Evolutionary conservation across 1,139 yeast species (phyloP).

Genomic region (Suhomyces panamericanus): DNA sequence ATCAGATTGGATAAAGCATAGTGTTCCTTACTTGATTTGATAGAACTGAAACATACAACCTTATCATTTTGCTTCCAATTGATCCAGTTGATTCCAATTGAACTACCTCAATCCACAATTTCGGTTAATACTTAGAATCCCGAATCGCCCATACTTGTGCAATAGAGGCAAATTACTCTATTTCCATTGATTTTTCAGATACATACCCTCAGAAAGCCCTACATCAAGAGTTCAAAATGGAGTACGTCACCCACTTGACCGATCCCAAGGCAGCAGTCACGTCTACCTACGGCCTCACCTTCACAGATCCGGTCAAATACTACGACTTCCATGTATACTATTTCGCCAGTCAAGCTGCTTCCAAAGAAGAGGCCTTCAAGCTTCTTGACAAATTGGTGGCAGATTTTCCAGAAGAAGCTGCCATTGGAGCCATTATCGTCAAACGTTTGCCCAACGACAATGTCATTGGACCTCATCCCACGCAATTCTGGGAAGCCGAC

Average conservation of each 20-base stretch:
- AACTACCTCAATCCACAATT: too few relatives aligned
- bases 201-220: background rate
- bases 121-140: background rate
- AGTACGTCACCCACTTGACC: constrained; percentile 29
- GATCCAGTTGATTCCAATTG: too few relatives aligned
- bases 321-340: constrained; percentile 40
- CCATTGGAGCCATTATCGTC: constrained; percentile 32
- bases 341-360: constrained; percentile 22
- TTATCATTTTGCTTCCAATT: too few relatives aligned
- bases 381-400: constrained; percentile 25
- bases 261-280: constrained; percentile 25
- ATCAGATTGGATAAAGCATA: too few relatives aligned
- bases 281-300: constrained; percentile 25
- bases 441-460: constrained; percentile 29
- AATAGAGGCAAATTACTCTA: too few relatives aligned
- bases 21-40: too few relatives aligned
- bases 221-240: constrained; percentile 19
- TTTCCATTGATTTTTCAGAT: too few relatives aligned
- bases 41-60: too few relatives aligned
- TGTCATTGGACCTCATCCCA: constrained; percentile 34
- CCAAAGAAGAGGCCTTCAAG: constrained; percentile 24
- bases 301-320: constrained; percentile 30
- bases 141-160: too few relatives aligned
- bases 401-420: constrained; percentile 27
- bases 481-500: constrained; percentile 39